phyloP scores from a whole-genome alignment of 2,329 filamentous ascomycete species.

The Elsinoe fawcettii region DNA sequence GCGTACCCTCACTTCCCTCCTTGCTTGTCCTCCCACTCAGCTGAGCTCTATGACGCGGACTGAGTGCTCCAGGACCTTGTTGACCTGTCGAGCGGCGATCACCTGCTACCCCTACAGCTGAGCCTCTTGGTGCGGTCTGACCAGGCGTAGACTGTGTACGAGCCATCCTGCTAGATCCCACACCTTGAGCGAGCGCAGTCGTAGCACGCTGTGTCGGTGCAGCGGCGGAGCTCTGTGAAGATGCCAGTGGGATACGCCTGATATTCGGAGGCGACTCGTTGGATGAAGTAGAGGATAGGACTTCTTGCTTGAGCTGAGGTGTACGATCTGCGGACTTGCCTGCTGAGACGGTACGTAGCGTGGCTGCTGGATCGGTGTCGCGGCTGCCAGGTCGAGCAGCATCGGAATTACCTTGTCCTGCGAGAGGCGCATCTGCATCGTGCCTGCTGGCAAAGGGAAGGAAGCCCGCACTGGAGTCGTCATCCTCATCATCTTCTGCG shows the following conservation, averaged over 20 bases:
- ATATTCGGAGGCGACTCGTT: background rate
- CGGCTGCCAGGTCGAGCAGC: constrained; percentile 9
- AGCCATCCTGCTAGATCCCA: background rate
- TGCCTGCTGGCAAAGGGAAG: constrained; percentile 36
- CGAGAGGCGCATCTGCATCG: constrained; percentile 19
- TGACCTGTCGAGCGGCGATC: constrained; percentile 48
- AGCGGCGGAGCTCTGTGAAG: background rate
- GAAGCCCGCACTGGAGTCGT: constrained; percentile 41
- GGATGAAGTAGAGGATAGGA: background rate
- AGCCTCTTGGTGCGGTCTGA: background rate
- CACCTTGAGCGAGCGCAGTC: background rate
- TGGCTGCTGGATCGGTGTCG: constrained; percentile 17
- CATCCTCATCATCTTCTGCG: constrained; percentile 37
- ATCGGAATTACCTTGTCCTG: constrained; percentile 20
- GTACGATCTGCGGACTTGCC: constrained; percentile 12
- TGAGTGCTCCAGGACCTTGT: constrained; percentile 26
- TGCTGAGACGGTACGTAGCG: constrained; percentile 16
- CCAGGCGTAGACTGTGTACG: constrained; percentile 3
- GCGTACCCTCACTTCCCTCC: constrained; percentile 64
- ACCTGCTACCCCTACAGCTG: background rate
- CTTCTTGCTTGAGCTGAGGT: constrained; percentile 12
- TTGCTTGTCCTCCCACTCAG: constrained; percentile 48
- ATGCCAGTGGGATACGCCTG: background rate
- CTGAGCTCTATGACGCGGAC: constrained; percentile 52
- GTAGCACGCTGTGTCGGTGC: background rate